phyloP scores from a whole-genome alignment of 306 rosid species.

The Dryas octopetala region DNA sequence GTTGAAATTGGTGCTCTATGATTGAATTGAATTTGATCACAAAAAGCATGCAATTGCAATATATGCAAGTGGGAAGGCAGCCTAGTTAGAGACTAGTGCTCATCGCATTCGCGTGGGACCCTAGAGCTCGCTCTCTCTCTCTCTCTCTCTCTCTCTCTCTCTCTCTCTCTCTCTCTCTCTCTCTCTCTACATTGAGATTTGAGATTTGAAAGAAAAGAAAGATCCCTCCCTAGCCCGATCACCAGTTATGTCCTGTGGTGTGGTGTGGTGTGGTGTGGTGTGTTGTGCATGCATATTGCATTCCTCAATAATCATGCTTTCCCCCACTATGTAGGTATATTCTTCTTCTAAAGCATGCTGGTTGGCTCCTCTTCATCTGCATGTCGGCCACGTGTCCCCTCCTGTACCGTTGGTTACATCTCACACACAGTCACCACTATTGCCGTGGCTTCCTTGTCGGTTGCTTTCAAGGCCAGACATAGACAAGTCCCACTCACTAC shows the following conservation, averaged over 20 bases:
- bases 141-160: too few species aligned
- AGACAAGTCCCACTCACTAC: constrained; percentile 30
- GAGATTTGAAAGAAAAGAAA: too few species aligned
- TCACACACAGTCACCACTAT: not conserved
- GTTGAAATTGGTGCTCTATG: constrained; percentile 42
- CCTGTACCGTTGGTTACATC: constrained; percentile 48
- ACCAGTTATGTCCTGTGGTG: not conserved
- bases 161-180: too few species aligned
- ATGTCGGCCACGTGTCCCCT: constrained; percentile 73
- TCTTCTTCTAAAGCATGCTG: constrained; percentile 41
- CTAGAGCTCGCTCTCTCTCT: too few species aligned
- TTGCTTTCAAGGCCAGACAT: constrained; percentile 53
- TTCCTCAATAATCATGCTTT: constrained; percentile 51
- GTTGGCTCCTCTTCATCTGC: constrained; percentile 33
- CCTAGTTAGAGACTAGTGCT: too few species aligned
- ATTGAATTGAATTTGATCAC: constrained; percentile 29
- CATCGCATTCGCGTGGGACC: too few species aligned
- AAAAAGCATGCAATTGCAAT: constrained; percentile 45
- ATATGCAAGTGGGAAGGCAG: constrained; percentile 36
- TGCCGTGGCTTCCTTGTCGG: constrained; percentile 50
- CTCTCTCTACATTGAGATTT: too few species aligned
- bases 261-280: not conserved
- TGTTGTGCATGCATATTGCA: constrained; percentile 2
- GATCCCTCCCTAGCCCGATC: not conserved
- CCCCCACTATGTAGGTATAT: constrained; percentile 56